Evolutionary conservation across 257 asterid genomes (phyloP).

Genomic region (Paraleonurus japonicus): DNA sequence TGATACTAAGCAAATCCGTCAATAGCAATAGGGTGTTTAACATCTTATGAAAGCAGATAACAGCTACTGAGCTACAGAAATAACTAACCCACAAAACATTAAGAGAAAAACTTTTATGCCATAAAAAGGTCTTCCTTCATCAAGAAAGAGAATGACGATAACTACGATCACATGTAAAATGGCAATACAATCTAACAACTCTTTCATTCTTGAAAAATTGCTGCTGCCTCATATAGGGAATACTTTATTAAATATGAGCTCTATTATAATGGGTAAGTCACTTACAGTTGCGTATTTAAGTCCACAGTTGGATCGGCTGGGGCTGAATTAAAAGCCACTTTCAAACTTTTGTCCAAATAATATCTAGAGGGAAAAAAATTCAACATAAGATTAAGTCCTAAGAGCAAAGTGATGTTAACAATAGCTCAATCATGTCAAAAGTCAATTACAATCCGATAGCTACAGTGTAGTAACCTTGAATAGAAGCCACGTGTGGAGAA

Average conservation of each 20-base stretch:
- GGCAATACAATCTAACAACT: neutral
- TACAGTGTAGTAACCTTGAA: constrained; percentile 48
- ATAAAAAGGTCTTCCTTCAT: neutral
- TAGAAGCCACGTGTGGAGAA: constrained; percentile 77
- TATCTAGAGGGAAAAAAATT: constrained; percentile 48
- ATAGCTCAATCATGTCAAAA: constrained; percentile 16
- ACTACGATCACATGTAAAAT: neutral
- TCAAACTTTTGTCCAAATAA: constrained; percentile 59
- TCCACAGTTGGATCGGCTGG: constrained; percentile 96
- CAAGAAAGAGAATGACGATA: neutral
- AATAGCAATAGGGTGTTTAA: neutral
- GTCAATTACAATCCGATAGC: constrained; percentile 1
- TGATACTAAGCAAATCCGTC: neutral
- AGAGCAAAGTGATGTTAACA: constrained; percentile 11
- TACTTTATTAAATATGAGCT: neutral
- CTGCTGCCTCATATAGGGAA: constrained; percentile 6
- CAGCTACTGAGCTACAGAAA: neutral
- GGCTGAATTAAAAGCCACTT: constrained; percentile 69
- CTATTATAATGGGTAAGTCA: constrained; percentile 15
- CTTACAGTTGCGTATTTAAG: constrained; percentile 94
- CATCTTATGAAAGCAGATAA: neutral
- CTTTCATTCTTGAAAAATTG: constrained; percentile 12
- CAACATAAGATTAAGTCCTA: neutral
- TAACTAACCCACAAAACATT: neutral
- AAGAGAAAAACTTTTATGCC: neutral